phyloP scores from a whole-genome alignment of 2,329 filamentous ascomycete species.

The Colletotrichum lini region DNA sequence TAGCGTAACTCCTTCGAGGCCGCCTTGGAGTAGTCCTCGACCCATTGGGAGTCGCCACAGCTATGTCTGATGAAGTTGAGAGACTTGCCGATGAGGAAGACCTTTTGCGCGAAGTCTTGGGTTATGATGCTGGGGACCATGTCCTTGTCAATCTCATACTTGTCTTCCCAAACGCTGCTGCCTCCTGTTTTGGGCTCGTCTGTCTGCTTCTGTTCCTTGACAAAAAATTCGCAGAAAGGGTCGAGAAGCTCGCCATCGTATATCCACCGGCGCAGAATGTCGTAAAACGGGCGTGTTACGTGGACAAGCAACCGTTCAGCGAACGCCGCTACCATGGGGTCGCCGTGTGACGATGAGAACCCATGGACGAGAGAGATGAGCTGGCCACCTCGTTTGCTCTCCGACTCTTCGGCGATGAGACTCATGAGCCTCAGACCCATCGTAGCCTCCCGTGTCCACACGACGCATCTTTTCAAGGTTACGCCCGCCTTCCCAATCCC shows the following conservation, averaged over 20 bases:
- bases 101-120: slow-evolving; percentile 92
- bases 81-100: slow-evolving; percentile 97
- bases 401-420: slow-evolving; percentile 92
- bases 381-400: slow-evolving; percentile 86
- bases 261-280: slow-evolving; percentile 96
- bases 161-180: slow-evolving; percentile 97
- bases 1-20: slow-evolving; percentile 94
- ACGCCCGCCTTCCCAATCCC: slow-evolving; percentile 90
- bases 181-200: slow-evolving; percentile 54
- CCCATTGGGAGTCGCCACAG: slow-evolving; percentile 94
- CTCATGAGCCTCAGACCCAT: slow-evolving; percentile 96
- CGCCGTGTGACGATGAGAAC: slow-evolving; percentile 93
- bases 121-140: slow-evolving; percentile 97
- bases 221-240: slow-evolving; percentile 95
- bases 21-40: slow-evolving; percentile 93
- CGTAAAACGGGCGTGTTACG: slow-evolving; percentile 95
- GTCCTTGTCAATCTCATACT: slow-evolving; percentile 86
- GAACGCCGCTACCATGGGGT: slow-evolving; percentile 94
- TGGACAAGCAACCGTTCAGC: slow-evolving; percentile 89
- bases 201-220: slow-evolving; percentile 81
- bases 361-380: slow-evolving; percentile 94
- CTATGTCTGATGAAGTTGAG: slow-evolving; percentile 98
- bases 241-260: slow-evolving; percentile 99
- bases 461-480: slow-evolving; percentile 93
- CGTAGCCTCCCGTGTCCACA: slow-evolving; percentile 97